A percentile compares a stretch with the other conserved stretches of the same genome.
Conservation (phyloP, 179 eudicot species). For the Spinacia oleracea region DNA sequence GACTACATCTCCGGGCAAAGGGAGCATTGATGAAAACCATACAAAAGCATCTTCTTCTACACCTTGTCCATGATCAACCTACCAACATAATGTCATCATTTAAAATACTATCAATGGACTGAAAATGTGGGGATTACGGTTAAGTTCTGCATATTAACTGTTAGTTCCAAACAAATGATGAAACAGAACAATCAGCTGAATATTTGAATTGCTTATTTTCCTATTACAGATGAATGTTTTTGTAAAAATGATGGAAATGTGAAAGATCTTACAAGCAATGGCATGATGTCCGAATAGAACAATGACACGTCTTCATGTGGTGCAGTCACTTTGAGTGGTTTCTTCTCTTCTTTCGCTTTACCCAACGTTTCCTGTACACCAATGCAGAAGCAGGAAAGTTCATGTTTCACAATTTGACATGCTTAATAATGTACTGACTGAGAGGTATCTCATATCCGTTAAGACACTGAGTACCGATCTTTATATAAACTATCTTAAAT, state of each 20-base stretch:
- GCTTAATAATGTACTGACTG: too few relatives aligned
- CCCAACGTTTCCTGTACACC: constrained; percentile 59
- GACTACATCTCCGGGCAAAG: constrained; percentile 61
- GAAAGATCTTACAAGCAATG: constrained; percentile 64
- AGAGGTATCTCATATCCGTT: background rate
- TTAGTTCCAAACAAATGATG: background rate
- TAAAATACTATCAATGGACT: background rate
- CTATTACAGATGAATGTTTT: background rate
- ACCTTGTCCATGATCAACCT: constrained; percentile 77
- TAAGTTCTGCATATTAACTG: background rate
- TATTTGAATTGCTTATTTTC: background rate
- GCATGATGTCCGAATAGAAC: constrained; percentile 89
- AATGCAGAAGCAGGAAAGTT: constrained; percentile 2
- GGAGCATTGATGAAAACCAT: constrained; percentile 75
- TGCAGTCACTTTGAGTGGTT: constrained; percentile 31
- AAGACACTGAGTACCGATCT: background rate
- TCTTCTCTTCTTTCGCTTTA: constrained; percentile 74
- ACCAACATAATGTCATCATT: constrained; percentile 24
- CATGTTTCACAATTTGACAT: background rate
- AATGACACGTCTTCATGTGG: constrained; percentile 74
- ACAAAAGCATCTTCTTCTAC: constrained; percentile 77
- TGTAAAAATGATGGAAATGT: background rate
- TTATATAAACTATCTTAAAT: background rate
- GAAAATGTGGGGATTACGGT: background rate
- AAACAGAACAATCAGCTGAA: background rate